phyloP scores from a whole-genome alignment of 495 filamentous ascomycete genomes.

The Penicillium daleae region DNA sequence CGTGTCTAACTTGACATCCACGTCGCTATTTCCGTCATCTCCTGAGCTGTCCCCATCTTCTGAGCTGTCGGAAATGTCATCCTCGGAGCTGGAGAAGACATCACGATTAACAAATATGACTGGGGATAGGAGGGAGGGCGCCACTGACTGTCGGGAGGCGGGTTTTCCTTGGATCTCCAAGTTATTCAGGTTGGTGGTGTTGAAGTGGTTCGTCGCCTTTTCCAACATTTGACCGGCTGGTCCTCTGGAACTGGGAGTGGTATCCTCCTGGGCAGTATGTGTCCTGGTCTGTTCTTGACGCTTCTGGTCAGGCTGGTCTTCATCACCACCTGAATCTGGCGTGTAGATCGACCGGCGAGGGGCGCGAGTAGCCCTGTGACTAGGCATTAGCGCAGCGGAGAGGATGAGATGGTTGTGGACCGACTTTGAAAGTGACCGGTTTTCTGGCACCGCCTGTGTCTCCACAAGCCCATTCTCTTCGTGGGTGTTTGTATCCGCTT shows the following conservation, averaged over 20 bases:
- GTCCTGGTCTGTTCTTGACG: too few relatives aligned
- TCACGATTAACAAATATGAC: neutral
- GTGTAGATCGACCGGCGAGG: slow-evolving; percentile 2
- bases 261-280: neutral
- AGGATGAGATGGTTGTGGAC: neutral
- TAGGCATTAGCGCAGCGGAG: neutral
- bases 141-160: neutral
- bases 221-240: neutral
- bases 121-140: neutral
- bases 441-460: neutral
- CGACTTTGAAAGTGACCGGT: neutral
- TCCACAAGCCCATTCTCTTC: neutral
- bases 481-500: neutral
- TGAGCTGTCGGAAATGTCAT: neutral
- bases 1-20: neutral
- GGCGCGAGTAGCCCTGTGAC: neutral
- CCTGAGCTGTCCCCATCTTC: neutral
- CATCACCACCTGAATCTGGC: neutral
- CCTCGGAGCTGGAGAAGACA: neutral
- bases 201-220: neutral
- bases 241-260: neutral
- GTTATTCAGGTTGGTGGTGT: neutral
- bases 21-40: neutral
- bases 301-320: neutral
- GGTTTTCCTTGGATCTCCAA: neutral